phyloP scores from a whole-genome alignment of 2,329 filamentous ascomycete genomes.

The Scedosporium dehoogii region DNA sequence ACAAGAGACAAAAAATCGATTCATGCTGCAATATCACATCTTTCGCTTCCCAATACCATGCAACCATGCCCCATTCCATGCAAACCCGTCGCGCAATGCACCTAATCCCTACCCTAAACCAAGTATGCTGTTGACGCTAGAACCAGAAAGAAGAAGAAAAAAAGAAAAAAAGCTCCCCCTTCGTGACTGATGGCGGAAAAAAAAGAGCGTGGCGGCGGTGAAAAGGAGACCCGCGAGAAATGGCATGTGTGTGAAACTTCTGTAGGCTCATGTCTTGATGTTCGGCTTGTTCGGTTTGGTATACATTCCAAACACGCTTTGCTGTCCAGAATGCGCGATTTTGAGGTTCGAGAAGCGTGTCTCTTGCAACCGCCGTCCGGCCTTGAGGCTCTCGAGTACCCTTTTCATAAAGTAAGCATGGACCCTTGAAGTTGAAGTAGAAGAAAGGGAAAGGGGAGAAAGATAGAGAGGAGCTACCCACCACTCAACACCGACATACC shows the following conservation, averaged over 20 bases:
- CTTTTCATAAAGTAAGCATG: constrained; percentile 25
- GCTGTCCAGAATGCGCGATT: constrained; percentile 51
- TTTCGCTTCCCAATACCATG: too few species aligned
- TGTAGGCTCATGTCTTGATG: not conserved
- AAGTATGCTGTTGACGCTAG: not conserved
- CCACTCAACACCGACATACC: constrained; percentile 77
- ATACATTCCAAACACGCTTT: constrained; percentile 50
- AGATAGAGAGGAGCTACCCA: constrained; percentile 25
- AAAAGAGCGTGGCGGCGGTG: too few species aligned
- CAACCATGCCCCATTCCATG: not conserved
- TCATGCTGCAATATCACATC: too few species aligned
- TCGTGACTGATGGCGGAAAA: too few species aligned
- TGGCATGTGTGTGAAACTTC: not conserved
- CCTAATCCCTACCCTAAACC: too few species aligned
- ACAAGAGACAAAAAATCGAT: too few species aligned
- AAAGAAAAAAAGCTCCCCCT: not conserved
- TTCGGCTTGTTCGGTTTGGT: not conserved
- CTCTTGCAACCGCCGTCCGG: constrained; percentile 65
- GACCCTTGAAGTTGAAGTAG: not conserved
- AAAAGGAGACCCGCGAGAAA: not conserved
- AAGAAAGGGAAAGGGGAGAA: constrained; percentile 8
- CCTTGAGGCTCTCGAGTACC: constrained; percentile 76
- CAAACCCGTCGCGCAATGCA: not conserved
- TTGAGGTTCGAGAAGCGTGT: constrained; percentile 57
- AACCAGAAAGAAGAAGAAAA: not conserved